Evolutionary conservation across 768 basidiomycete genomes (phyloP).

Genomic region (Amanita pseudoporphyria): DNA sequence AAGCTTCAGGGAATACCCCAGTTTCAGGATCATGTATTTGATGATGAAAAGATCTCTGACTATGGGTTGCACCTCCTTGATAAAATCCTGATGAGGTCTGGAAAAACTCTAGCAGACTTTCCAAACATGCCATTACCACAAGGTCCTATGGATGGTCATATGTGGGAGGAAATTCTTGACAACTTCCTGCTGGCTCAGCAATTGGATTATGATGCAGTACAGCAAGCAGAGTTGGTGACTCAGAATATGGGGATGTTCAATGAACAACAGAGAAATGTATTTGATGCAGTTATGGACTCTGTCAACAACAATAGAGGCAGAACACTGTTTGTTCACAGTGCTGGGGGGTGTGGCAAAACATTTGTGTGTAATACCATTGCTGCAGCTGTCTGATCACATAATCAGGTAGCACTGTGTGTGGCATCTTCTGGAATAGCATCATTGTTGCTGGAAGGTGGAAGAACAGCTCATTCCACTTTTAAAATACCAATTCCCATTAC

Average conservation of each 20-base stretch:
- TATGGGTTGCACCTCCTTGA: slow-evolving; percentile 30
- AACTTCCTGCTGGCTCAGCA: slow-evolving; percentile 26
- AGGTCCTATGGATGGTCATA: not conserved
- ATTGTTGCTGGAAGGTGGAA: slow-evolving; percentile 2
- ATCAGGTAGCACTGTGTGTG: slow-evolving; percentile 32
- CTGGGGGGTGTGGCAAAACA: slow-evolving; percentile 38
- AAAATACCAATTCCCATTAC: slow-evolving; percentile 4
- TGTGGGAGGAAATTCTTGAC: slow-evolving; percentile 16
- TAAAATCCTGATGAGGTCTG: slow-evolving; percentile 17
- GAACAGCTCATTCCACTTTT: slow-evolving; percentile 2
- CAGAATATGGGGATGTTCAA: slow-evolving; percentile 16
- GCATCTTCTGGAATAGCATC: slow-evolving; percentile 11
- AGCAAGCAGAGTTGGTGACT: not conserved
- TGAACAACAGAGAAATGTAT: slow-evolving; percentile 21
- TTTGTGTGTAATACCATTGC: slow-evolving; percentile 28
- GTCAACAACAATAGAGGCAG: slow-evolving; percentile 13
- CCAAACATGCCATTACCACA: slow-evolving; percentile 22
- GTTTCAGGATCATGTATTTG: slow-evolving; percentile 10
- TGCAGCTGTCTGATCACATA: slow-evolving; percentile 14
- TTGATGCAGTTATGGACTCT: slow-evolving; percentile 19
- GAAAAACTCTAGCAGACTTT: slow-evolving; percentile 15
- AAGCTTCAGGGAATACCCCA: slow-evolving; percentile 10
- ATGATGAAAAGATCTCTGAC: slow-evolving; percentile 25
- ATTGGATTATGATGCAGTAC: slow-evolving; percentile 16
- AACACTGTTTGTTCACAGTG: slow-evolving; percentile 32